Evolutionary conservation across 192 early-diverging fungal species (phyloP), one percentile per base, ranked within the genome.

Genomic region (Coemansia asiatica): DNA sequence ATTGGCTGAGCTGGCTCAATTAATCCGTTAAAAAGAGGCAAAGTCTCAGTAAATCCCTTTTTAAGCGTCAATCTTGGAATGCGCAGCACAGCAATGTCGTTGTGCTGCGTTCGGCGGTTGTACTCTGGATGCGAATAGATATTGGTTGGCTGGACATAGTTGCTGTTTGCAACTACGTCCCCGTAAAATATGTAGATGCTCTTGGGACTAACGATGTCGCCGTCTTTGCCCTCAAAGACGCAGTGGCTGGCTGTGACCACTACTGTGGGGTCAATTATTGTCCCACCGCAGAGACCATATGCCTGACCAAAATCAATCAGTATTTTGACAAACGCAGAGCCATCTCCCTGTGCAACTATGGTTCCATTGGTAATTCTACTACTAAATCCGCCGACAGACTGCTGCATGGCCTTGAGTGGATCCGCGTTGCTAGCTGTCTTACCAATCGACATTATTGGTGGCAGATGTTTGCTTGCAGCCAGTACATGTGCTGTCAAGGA

Each of bases 351-450:
- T 2, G 65, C 10, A 4, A 61, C 68, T 13, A 59, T 13, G 8
- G 77, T 80, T n/a, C 77, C 77, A 28, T 80, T 80, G 26, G 77
- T 80, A 16, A 80, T 66, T 10, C 77, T 71, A n/a, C 59, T 58
- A 38, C 73, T 27, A 29, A 8, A 15, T 27, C 26, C 23, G 6
- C 0, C 26, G 21, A 22, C 9, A 16, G 50, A 16, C 40, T 13
- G 40, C 40, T 44, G 40, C 40, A 44, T 10, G 2, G 16, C 16
- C 16, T 44, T 44, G 9, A 16, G 40, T 15, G 40, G 40, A 13
- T 44, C 40, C 16, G 8, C 3, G 8, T 4, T 13, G 2, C 13
- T 18, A 3, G 16, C 0, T 44, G 40, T 44, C 40, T 44, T 44
- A 3, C 13, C 16, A 44, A 44, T 3, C 16, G 9, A 0, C 9